phyloP scores from a whole-genome alignment of 2,329 filamentous ascomycete genomes.

The Alternaria panax region DNA sequence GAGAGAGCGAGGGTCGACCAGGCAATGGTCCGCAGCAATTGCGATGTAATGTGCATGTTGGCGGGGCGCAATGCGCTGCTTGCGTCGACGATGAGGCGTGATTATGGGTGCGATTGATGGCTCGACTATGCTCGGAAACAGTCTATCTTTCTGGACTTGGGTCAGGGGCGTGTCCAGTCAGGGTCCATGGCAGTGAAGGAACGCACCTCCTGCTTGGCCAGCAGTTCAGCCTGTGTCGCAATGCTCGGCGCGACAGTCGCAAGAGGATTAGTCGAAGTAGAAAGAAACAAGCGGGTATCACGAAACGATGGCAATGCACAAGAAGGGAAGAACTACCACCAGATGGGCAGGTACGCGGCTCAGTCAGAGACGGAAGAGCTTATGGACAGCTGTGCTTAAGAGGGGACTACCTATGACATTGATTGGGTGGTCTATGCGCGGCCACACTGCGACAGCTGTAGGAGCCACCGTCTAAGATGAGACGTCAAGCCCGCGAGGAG shows the following conservation, averaged over 20 bases:
- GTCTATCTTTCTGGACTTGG: background rate
- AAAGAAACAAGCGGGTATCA: conserved; percentile 39
- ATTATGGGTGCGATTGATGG: background rate
- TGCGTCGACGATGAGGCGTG: background rate
- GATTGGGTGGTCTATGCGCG: conserved; percentile 44
- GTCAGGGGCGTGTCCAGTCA: background rate
- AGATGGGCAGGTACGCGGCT: conserved; percentile 30
- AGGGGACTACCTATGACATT: conserved; percentile 32
- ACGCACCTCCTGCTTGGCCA: conserved; percentile 23
- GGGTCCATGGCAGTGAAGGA: background rate
- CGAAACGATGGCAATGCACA: conserved; percentile 22
- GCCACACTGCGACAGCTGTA: conserved; percentile 22
- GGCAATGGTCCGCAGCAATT: conserved; percentile 52
- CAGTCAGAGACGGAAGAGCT: conserved; percentile 29
- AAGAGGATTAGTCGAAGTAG: conserved; percentile 8
- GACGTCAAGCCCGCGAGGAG: conserved; percentile 14
- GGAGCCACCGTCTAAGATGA: conserved; percentile 19
- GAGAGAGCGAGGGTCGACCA: conserved; percentile 57
- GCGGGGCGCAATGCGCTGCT: conserved; percentile 17
- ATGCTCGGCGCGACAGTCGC: conserved; percentile 27
- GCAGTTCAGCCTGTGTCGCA: conserved; percentile 29
- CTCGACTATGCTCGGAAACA: background rate
- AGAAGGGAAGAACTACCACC: conserved; percentile 26
- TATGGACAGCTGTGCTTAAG: conserved; percentile 50
- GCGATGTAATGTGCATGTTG: conserved; percentile 44